These are phyloP conservation scores for Gracilaria domingensis DNA, from an alignment of 23 red algal genomes.

Conservation along the genomic window DNA sequence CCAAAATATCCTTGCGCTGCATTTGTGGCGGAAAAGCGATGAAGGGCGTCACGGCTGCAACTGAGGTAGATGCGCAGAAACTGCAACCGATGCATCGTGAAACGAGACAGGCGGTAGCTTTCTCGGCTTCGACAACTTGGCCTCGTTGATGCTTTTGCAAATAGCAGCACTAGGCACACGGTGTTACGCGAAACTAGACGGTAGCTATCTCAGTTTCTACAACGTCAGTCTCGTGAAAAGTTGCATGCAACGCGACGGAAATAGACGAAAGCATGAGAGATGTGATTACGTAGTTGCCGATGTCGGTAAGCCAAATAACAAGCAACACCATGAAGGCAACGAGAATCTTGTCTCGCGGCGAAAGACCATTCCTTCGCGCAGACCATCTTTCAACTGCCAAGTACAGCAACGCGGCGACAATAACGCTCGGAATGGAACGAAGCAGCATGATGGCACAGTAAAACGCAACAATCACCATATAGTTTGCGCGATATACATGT, in stretches of 20 bases:
- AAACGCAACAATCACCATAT: constrained; percentile 56
- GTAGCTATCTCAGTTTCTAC: constrained; percentile 66
- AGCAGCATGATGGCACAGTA: constrained; percentile 35
- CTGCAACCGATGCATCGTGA: no score
- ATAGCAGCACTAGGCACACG: neutral
- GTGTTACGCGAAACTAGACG: neutral
- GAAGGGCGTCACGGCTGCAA: neutral
- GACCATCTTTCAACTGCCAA: constrained; percentile 27
- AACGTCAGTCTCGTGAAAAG: constrained; percentile 47
- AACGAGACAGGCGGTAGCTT: no score
- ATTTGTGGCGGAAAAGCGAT: neutral
- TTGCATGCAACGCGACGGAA: constrained; percentile 50
- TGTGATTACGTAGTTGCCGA: constrained; percentile 26
- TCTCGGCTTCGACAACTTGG: no score
- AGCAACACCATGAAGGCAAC: constrained; percentile 33
- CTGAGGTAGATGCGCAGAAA: no score
- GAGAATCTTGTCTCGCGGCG: constrained; percentile 18
- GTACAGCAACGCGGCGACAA: constrained; percentile 31
- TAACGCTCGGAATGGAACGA: constrained; percentile 38
- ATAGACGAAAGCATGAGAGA: constrained; percentile 21
- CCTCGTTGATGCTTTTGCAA: no score
- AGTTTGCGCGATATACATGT: constrained; percentile 63
- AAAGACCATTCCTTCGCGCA: constrained; percentile 5
- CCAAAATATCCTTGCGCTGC: neutral
- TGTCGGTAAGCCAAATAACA: constrained; percentile 66